Base-by-base conservation (phyloP, 2,329 filamentous ascomycete species). In the Trichoderma atroviride region DNA sequence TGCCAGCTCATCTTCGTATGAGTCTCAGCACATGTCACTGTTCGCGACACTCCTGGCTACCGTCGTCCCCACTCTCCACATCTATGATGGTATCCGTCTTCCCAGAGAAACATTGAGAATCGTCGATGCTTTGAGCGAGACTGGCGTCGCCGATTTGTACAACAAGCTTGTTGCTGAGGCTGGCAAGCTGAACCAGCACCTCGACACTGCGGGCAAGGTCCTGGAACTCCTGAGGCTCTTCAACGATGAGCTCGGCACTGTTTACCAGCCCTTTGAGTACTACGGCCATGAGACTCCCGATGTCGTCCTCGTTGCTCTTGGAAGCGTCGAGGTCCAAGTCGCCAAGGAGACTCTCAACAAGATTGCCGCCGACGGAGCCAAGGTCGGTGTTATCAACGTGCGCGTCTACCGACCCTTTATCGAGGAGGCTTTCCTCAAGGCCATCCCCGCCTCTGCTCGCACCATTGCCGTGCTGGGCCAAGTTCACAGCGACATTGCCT, bases 21-120 rank as follows among this genome's bases (percentile, higher is more conserved):
- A 99, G 83, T 87, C 92, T 60, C 96, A 99, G 85, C 96, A 99
- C 82, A 97, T 97, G 91, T 88, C 94, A 9, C 83, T 97, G n/a
- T 90, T 97, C 75, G 88, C 94, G 0, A 97, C 93, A 4, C 82
- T 97, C 29, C 83, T 97, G 71, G 91, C 94, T 24, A 89, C 88
- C 57, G 83, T 96, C 16, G 79, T 95, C 33, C 94, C 94, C n/a
- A 92, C 92, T 0, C 85, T 97, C 33, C 94, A 97, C 79, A 89
- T 94, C 74, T 97, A 96, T 77, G 94, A 97, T 77, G 94, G 94
- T 70, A 88, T 97, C 69, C 91, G 89, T 70, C 89, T 95, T 71
- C 92, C 92, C 67, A 87, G 93, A 63, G 94, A 97, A 82, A 96
- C 92, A 24, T 89, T 93, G 27, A 87, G 92, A 62, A 88, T 97